Percentiles rank a stretch among this genome's conserved stretches.
Evolutionary conservation across 208 protist species (phyloP).

Genomic region (Tritrichomonas foetus): DNA sequence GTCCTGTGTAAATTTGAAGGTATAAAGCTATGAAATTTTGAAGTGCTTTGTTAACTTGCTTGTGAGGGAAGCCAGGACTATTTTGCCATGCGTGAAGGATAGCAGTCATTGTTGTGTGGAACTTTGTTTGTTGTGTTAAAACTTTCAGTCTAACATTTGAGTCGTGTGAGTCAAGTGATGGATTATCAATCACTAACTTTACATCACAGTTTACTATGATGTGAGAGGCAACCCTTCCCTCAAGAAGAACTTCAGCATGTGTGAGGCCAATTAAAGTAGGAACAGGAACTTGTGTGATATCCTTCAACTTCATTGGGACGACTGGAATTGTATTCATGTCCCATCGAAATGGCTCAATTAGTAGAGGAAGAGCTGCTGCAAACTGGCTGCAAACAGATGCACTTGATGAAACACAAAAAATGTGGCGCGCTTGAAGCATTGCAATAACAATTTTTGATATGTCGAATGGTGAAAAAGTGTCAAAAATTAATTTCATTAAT

Average conservation of each 20-base stretch:
- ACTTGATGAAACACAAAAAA: not conserved
- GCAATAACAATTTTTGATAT: slow-evolving; percentile 28
- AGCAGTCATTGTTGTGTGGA: not conserved
- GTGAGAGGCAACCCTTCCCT: not conserved
- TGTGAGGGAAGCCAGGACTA: not conserved
- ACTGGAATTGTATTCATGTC: not conserved
- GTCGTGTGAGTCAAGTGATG: not conserved
- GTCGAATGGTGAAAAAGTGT: not conserved
- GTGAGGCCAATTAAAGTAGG: not conserved
- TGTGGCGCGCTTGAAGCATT: slow-evolving; percentile 11
- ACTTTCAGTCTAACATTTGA: not conserved
- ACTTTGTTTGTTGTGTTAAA: not conserved
- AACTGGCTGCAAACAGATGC: not conserved
- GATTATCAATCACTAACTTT: not conserved
- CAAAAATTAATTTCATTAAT: not conserved
- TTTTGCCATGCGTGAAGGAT: not conserved
- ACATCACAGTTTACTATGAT: not conserved
- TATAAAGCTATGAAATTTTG: not conserved
- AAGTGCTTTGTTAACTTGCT: not conserved
- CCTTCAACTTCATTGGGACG: not conserved
- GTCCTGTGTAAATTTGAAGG: too few relatives aligned
- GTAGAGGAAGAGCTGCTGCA: not conserved
- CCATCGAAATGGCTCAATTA: slow-evolving; percentile 13
- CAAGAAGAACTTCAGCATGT: not conserved
- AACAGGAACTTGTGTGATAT: not conserved